These are phyloP conservation scores for Mycena crocata DNA, from an alignment of 768 basidiomycete species.

Conservation along the genomic window DNA sequence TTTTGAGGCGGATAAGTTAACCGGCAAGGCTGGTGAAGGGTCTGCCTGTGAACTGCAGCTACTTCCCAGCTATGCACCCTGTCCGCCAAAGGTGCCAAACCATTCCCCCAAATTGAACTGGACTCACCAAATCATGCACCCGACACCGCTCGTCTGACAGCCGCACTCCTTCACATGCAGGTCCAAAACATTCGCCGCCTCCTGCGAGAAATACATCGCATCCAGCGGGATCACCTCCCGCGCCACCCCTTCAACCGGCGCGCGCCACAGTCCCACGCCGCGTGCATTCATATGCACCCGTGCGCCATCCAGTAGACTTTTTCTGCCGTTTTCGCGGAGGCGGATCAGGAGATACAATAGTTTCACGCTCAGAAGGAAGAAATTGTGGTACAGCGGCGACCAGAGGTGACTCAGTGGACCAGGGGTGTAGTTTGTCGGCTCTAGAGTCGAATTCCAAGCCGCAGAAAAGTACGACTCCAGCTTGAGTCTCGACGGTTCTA, in stretches of 20 bases:
- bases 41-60: too few species aligned
- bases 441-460: too few species aligned
- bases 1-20: too few species aligned
- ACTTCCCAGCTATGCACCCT: too few species aligned
- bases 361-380: too few species aligned
- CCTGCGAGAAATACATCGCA: constrained; percentile 3
- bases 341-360: too few species aligned
- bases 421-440: too few species aligned
- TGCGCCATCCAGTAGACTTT: constrained; percentile 5
- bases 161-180: constrained; percentile 10
- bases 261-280: neutral
- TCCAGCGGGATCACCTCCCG: constrained; percentile 8
- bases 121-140: constrained; percentile 8
- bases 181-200: neutral
- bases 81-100: neutral
- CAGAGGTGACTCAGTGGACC: too few species aligned
- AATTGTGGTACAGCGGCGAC: too few species aligned
- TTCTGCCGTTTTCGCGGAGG: neutral
- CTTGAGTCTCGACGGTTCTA: too few species aligned
- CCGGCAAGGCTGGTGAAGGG: too few species aligned
- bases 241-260: neutral
- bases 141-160: constrained; percentile 6
- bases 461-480: too few species aligned
- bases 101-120: neutral
- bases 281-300: constrained; percentile 1